Base-by-base conservation (phyloP, 2,329 filamentous ascomycete genomes). In the Pseudogymnoascus sp. region DNA sequence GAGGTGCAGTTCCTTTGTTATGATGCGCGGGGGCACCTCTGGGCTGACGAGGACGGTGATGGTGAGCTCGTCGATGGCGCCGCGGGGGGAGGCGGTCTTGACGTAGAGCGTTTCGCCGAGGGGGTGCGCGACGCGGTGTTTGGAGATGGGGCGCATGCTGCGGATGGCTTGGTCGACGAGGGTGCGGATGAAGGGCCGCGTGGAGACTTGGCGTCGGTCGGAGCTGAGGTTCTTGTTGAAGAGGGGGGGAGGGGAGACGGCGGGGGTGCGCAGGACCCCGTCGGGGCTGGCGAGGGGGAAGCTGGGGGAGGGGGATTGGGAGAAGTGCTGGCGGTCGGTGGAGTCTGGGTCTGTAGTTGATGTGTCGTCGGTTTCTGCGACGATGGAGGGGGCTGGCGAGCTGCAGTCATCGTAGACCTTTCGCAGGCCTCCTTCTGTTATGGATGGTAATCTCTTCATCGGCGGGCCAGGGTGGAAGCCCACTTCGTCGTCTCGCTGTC, bases 21-120 rank as follows among this genome's bases (percentile, higher is more conserved):
- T 76, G 63, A 85, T 81, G 1, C 78, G 80, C 16, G 78, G 77
- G 3, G 82, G 82, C 8, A 85, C 79, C 62, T 75, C 75, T 10
- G 67, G 44, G 14, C 70, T 71, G 33, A 73, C 73, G 24, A 68
- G 66, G 16, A 78, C 70, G 61, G 79, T 76, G 31, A 84, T 79
- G 2, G 62, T 68, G 31, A 67, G 65, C 11, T 71, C 65, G 29
- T 70, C 70, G 2, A 67, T 59, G 42, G 72, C 69, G 1, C 72
- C 72, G 40, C 69, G 66, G 2, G 70, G 66, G 1, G 67, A 67
- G 53, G 65, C 44, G 4, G 66, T 72, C 24, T 59, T 68, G 16
- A 74, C 62, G 38, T 70, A 66, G 31, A 74, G 69, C 2, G 59
- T 68, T 63, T 73, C 70, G 8, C 72, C 71, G 8, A 68, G 19